Evolutionary conservation across 2,329 filamentous ascomycete genomes (phyloP).

Genomic region (Penicillium polonicum): DNA sequence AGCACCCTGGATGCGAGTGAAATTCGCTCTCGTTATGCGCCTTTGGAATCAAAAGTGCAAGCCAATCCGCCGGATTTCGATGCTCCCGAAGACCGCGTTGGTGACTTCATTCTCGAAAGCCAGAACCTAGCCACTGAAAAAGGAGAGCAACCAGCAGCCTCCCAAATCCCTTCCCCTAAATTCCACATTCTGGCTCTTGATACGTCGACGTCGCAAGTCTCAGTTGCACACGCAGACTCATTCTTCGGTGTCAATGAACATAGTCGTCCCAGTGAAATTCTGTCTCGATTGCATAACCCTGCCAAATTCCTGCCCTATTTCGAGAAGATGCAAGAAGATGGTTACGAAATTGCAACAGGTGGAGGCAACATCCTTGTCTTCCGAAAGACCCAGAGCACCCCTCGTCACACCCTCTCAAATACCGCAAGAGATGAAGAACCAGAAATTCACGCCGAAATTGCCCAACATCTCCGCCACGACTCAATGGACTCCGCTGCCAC

Average conservation of each 20-base stretch:
- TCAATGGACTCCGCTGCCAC: conserved; percentile 5
- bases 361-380: conserved; percentile 45
- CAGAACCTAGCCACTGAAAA: not conserved
- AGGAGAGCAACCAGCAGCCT: conserved; percentile 5
- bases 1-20: conserved; percentile 6
- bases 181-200: conserved; percentile 44
- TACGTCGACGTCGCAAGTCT: conserved; percentile 30
- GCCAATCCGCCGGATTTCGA: not conserved
- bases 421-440: conserved; percentile 1
- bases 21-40: conserved; percentile 13
- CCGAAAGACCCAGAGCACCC: conserved; percentile 18
- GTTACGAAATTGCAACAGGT: conserved; percentile 45
- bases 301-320: conserved; percentile 45
- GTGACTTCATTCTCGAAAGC: conserved; percentile 10
- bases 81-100: conserved; percentile 9
- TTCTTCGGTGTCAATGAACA: conserved; percentile 29
- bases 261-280: conserved; percentile 33
- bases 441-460: conserved; percentile 10
- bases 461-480: conserved; percentile 11
- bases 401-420: not conserved
- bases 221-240: conserved; percentile 33
- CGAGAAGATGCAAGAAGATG: conserved; percentile 37
- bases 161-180: not conserved
- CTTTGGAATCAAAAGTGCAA: not conserved
- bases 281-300: conserved; percentile 40